Conservation (phyloP, 2,329 filamentous ascomycete genomes). For the Pseudocercospora fijiensis region DNA sequence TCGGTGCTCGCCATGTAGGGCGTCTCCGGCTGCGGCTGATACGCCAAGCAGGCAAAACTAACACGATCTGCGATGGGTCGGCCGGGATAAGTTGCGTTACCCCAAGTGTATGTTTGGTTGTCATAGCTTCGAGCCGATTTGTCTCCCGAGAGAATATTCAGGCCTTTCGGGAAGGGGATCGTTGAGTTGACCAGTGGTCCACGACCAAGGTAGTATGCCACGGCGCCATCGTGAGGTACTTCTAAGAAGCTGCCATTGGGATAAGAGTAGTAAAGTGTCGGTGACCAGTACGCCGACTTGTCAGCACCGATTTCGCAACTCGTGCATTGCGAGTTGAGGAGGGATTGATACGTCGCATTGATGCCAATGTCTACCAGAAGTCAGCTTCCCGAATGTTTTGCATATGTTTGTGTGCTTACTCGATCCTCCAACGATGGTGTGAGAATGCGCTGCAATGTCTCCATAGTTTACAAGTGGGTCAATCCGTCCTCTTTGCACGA, state of each 20-base stretch:
- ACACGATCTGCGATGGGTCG: conserved; percentile 55
- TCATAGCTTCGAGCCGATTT: conserved; percentile 53
- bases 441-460: conserved; percentile 35
- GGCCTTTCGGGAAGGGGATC: conserved; percentile 64
- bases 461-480: conserved; percentile 40
- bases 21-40: conserved; percentile 31
- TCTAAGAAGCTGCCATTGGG: conserved; percentile 39
- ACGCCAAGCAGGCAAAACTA: conserved; percentile 40
- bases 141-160: conserved; percentile 71
- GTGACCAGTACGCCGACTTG: conserved; percentile 43
- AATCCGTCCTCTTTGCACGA: conserved; percentile 39
- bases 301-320: conserved; percentile 39
- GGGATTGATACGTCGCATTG: conserved; percentile 59
- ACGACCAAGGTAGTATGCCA: conserved; percentile 67
- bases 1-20: conserved; percentile 36
- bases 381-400: neutral
- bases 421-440: conserved; percentile 38
- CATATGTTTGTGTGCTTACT: conserved; percentile 27
- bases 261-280: conserved; percentile 38
- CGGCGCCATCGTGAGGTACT: conserved; percentile 63
- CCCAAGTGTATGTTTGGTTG: conserved; percentile 40
- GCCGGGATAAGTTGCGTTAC: conserved; percentile 36
- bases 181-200: conserved; percentile 58
- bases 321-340: conserved; percentile 58
- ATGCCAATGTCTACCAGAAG: conserved; percentile 55